Evolutionary conservation across 495 filamentous ascomycete species (phyloP).

Genomic region (Penicillium argentinense): DNA sequence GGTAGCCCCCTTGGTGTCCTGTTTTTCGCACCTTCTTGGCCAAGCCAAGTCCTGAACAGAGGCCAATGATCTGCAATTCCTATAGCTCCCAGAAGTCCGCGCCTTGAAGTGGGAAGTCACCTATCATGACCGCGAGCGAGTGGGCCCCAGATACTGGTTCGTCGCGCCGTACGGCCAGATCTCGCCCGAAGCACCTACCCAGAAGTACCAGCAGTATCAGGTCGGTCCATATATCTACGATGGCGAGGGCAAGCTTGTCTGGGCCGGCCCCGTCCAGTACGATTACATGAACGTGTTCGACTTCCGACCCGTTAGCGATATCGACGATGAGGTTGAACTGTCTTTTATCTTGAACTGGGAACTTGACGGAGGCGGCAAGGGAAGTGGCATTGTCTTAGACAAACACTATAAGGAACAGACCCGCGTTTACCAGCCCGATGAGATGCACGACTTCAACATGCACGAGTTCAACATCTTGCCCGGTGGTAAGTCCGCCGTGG

Average conservation of each 20-base stretch:
- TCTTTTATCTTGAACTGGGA: slow-evolving; percentile 49
- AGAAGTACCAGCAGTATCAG: slow-evolving; percentile 41
- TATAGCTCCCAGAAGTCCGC: slow-evolving; percentile 31
- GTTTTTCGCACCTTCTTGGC: neutral
- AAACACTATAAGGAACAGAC: slow-evolving; percentile 36
- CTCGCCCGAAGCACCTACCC: slow-evolving; percentile 18
- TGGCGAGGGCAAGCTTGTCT: slow-evolving; percentile 39
- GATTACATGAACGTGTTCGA: slow-evolving; percentile 40
- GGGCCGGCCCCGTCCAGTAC: slow-evolving; percentile 38
- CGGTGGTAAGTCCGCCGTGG: slow-evolving; percentile 42
- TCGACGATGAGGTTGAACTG: slow-evolving; percentile 38
- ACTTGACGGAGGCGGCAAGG: slow-evolving; percentile 30
- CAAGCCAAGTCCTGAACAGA: neutral
- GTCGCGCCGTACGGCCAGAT: slow-evolving; percentile 42
- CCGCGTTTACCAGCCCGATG: slow-evolving; percentile 37
- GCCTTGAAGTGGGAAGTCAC: slow-evolving; percentile 32
- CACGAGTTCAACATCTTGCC: slow-evolving; percentile 50
- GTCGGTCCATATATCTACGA: slow-evolving; percentile 48
- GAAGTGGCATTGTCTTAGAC: slow-evolving; percentile 35
- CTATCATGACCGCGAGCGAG: slow-evolving; percentile 23
- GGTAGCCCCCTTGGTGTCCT: slow-evolving; percentile 1
- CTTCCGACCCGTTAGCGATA: slow-evolving; percentile 40
- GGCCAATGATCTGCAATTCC: neutral
- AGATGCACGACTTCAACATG: slow-evolving; percentile 45
- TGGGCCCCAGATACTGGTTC: slow-evolving; percentile 43